phyloP scores from a whole-genome alignment of 148 eudicot genomes.

The Chenopodium quinoa region DNA sequence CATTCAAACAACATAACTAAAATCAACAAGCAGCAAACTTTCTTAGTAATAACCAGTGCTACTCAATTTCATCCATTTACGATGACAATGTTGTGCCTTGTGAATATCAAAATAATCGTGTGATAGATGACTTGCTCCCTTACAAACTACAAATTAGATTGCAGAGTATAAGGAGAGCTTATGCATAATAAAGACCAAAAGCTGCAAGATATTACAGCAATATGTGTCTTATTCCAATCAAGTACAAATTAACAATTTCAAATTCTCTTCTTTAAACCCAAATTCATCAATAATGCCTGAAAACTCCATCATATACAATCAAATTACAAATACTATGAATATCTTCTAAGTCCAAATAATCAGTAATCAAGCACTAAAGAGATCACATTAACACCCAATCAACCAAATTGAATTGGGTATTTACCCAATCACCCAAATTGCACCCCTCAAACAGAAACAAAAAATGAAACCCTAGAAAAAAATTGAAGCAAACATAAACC shows the following conservation, averaged over 20 bases:
- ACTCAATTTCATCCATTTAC: background rate
- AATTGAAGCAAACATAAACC: background rate
- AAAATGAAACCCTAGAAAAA: background rate
- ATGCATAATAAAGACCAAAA: background rate
- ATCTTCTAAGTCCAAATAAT: background rate
- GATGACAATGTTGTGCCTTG: background rate
- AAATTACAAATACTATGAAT: background rate
- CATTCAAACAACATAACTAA: conserved; percentile 1
- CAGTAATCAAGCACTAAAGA: background rate
- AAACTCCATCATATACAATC: background rate
- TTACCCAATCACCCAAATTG: background rate
- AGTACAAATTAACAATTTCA: background rate
- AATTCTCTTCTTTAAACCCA: background rate
- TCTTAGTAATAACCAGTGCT: background rate
- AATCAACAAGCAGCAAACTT: background rate
- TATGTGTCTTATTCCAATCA: background rate
- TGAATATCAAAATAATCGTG: background rate
- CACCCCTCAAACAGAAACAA: background rate
- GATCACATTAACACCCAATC: background rate
- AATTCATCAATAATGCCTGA: background rate
- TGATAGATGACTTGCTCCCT: background rate
- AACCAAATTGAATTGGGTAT: background rate
- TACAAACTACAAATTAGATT: background rate
- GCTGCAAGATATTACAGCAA: background rate
- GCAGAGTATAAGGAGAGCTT: background rate